Evolutionary conservation across 805 yeast species (phyloP).

Genomic region (Zygosaccharomyces lentus): DNA sequence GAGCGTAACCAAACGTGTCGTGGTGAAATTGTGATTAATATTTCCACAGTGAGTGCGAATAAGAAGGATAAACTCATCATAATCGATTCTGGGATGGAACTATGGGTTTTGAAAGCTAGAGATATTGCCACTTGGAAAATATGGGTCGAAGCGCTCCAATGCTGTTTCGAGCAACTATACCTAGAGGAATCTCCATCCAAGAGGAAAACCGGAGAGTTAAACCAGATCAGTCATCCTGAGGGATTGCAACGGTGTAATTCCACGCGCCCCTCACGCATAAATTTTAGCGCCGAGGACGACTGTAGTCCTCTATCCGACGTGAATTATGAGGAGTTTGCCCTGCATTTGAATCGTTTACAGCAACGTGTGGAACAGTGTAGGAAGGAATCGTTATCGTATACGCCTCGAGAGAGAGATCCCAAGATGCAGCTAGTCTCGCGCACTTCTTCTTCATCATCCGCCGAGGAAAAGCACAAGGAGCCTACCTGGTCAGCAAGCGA

Average conservation of each 20-base stretch:
- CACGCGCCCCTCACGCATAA: background rate
- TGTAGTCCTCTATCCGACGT: constrained; percentile 22
- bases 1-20: constrained; percentile 64
- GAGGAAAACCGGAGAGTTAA: background rate
- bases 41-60: constrained; percentile 79
- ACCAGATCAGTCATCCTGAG: background rate
- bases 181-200: constrained; percentile 1
- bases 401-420: constrained; percentile 5
- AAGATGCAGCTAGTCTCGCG: constrained; percentile 1
- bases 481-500: constrained; percentile 3
- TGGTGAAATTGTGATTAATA: constrained; percentile 85
- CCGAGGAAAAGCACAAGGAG: constrained; percentile 7
- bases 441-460: constrained; percentile 19
- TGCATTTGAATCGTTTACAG: constrained; percentile 23
- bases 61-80: constrained; percentile 62
- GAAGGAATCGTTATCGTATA: constrained; percentile 24
- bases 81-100: constrained; percentile 92
- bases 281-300: background rate
- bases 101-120: constrained; percentile 79
- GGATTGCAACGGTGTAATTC: background rate
- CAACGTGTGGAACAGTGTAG: constrained; percentile 30
- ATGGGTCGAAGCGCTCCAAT: constrained; percentile 80
- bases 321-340: constrained; percentile 18
- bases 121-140: constrained; percentile 61
- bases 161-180: constrained; percentile 25